Evolutionary conservation across 805 yeast genomes (phyloP).

Genomic region (Zygosaccharomyces bailii): DNA sequence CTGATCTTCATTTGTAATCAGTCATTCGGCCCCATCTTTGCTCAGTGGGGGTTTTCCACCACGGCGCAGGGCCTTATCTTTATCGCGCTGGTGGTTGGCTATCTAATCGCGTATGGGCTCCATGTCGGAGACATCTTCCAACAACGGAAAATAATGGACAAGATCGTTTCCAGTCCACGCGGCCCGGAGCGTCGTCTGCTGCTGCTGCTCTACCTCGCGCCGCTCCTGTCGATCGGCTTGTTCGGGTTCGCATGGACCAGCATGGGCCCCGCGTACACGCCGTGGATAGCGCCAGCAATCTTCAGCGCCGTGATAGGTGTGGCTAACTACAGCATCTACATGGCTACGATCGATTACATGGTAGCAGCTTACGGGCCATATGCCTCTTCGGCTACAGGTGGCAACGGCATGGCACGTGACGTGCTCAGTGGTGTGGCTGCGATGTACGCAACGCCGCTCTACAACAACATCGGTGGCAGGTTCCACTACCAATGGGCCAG

Average conservation of each 20-base stretch:
- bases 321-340: slow-evolving; percentile 11
- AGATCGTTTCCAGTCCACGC: slow-evolving; percentile 7
- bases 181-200: slow-evolving; percentile 11
- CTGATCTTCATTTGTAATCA: slow-evolving; percentile 13
- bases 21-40: slow-evolving; percentile 10
- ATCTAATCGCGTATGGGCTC: slow-evolving; percentile 5
- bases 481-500: slow-evolving; percentile 13
- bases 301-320: slow-evolving; percentile 11
- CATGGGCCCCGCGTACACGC: slow-evolving; percentile 12
- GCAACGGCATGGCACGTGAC: slow-evolving; percentile 13
- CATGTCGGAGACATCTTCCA: slow-evolving; percentile 4
- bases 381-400: slow-evolving; percentile 13
- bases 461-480: slow-evolving; percentile 10
- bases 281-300: slow-evolving; percentile 13
- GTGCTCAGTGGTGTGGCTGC: slow-evolving; percentile 13
- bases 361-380: slow-evolving; percentile 13
- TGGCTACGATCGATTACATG: slow-evolving; percentile 13
- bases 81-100: slow-evolving; percentile 8
- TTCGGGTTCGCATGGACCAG: slow-evolving; percentile 13
- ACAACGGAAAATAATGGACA: slow-evolving; percentile 1
- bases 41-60: slow-evolving; percentile 11
- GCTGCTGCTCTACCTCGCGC: slow-evolving; percentile 8
- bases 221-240: slow-evolving; percentile 9
- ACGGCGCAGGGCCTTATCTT: slow-evolving; percentile 11
- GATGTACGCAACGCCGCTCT: slow-evolving; percentile 12